Evolutionary conservation across 1,139 yeast genomes (phyloP).

Genomic region (Yamadazyma blattariae): DNA sequence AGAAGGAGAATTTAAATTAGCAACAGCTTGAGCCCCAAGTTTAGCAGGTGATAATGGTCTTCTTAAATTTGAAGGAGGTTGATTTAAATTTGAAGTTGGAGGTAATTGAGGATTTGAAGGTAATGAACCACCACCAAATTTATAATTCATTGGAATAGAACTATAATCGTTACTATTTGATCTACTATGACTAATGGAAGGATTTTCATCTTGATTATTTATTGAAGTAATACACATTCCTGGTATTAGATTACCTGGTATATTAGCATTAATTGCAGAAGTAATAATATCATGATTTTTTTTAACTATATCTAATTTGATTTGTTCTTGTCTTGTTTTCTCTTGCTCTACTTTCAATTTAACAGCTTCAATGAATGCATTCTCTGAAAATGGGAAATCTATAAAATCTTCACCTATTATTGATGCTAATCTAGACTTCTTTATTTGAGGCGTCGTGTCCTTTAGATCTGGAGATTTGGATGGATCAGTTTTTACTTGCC

Average conservation of each 20-base stretch:
- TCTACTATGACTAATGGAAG: slow-evolving; percentile 7
- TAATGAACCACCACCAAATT: slow-evolving; percentile 10
- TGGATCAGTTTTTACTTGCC: not conserved
- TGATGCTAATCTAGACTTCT: not conserved
- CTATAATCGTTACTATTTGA: slow-evolving; percentile 13
- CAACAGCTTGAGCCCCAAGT: slow-evolving; percentile 71
- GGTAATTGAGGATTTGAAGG: slow-evolving; percentile 4
- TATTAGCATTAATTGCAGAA: slow-evolving; percentile 57
- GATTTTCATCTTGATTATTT: not conserved
- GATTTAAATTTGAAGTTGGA: not conserved
- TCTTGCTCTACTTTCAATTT: slow-evolving; percentile 75
- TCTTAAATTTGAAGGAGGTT: slow-evolving; percentile 5
- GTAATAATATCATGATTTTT: slow-evolving; percentile 61
- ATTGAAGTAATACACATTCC: slow-evolving; percentile 41
- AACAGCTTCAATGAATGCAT: slow-evolving; percentile 60
- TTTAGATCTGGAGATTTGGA: not conserved
- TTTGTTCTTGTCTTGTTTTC: slow-evolving; percentile 77
- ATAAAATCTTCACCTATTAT: slow-evolving; percentile 51
- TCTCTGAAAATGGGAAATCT: slow-evolving; percentile 59
- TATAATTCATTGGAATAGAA: slow-evolving; percentile 12
- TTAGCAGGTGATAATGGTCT: slow-evolving; percentile 60
- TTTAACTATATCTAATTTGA: slow-evolving; percentile 61
- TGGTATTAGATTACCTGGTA: slow-evolving; percentile 72
- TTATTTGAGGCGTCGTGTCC: slow-evolving; percentile 1
- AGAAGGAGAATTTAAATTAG: slow-evolving; percentile 43